Conservation (phyloP, 2,329 filamentous ascomycete genomes). For the Fusarium sambucinum region DNA sequence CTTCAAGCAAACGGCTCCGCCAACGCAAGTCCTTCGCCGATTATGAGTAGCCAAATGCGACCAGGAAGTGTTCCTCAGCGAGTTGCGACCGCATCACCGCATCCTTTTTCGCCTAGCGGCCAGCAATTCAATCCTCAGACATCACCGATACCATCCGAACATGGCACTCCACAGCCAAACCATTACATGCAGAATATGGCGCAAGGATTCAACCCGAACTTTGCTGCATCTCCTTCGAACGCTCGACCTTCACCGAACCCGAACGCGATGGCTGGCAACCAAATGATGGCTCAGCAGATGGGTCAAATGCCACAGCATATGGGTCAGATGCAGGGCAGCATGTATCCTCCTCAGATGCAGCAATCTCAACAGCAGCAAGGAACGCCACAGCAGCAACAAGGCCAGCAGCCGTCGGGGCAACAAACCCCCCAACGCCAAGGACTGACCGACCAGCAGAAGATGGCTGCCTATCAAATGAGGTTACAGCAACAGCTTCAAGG, state of each 20-base stretch:
- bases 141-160: conserved; percentile 82
- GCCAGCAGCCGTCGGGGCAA: conserved; percentile 53
- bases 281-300: conserved; percentile 68
- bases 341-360: conserved; percentile 58
- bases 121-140: conserved; percentile 79
- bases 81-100: conserved; percentile 92
- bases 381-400: conserved; percentile 58
- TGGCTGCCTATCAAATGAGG: conserved; percentile 84
- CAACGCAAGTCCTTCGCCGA: conserved; percentile 91
- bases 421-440: conserved; percentile 47
- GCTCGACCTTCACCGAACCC: conserved; percentile 67
- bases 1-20: conserved; percentile 82
- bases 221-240: conserved; percentile 68
- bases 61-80: conserved; percentile 79
- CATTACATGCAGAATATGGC: conserved; percentile 74
- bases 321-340: conserved; percentile 60
- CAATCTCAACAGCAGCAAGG: conserved; percentile 60
- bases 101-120: conserved; percentile 84
- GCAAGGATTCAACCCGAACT: conserved; percentile 70
- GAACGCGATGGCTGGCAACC: conserved; percentile 63
- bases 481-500: conserved; percentile 79
- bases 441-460: conserved; percentile 76
- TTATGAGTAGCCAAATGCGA: conserved; percentile 84
- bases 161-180: conserved; percentile 79
- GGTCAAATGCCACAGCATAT: conserved; percentile 61